phyloP scores from a whole-genome alignment of 805 yeast genomes.

The Blastobotrys terrestris region DNA sequence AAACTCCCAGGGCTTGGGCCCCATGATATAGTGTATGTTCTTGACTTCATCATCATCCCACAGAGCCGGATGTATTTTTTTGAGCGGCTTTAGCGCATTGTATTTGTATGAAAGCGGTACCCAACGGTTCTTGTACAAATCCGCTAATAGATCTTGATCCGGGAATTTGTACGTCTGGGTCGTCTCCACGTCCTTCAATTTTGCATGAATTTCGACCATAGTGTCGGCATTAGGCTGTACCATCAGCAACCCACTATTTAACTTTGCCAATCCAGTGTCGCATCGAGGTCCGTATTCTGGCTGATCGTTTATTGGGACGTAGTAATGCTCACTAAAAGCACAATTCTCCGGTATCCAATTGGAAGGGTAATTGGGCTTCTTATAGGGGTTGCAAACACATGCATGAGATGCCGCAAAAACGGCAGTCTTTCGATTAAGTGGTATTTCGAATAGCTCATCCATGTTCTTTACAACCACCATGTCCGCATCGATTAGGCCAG shows the following conservation, averaged over 20 bases:
- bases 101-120: constrained; percentile 46
- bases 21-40: constrained; percentile 50
- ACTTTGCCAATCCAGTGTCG: constrained; percentile 39
- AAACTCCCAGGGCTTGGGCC: constrained; percentile 56
- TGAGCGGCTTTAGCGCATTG: constrained; percentile 51
- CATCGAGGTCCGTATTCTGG: constrained; percentile 37
- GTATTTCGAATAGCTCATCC: constrained; percentile 47
- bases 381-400: constrained; percentile 55
- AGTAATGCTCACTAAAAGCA: constrained; percentile 36
- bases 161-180: constrained; percentile 46
- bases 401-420: constrained; percentile 56
- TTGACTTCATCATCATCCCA: constrained; percentile 47
- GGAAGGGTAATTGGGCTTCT: constrained; percentile 46
- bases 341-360: constrained; percentile 50
- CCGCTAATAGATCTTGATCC: constrained; percentile 52
- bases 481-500: constrained; percentile 53
- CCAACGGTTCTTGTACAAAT: constrained; percentile 48
- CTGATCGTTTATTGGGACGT: constrained; percentile 3
- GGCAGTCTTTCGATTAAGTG: constrained; percentile 29
- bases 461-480: constrained; percentile 52
- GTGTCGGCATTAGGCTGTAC: constrained; percentile 38
- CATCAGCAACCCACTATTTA: constrained; percentile 56
- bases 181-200: constrained; percentile 35
- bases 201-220: constrained; percentile 25
- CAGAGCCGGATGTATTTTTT: constrained; percentile 38